These are phyloP conservation scores for Camelina laxa DNA, from an alignment of 345 rosid species.

Conservation along the genomic window DNA sequence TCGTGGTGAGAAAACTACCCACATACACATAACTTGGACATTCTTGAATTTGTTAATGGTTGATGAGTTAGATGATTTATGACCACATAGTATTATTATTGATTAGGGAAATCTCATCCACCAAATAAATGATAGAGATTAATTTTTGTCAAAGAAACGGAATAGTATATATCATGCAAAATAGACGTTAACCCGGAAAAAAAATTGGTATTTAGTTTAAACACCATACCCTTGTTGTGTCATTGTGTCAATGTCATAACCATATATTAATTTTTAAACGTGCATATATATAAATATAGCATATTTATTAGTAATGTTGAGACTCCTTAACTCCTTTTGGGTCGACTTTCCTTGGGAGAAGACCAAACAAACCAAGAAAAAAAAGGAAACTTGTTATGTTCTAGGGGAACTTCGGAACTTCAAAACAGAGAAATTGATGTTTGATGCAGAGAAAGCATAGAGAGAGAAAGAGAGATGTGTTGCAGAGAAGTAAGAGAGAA, in stretches of 20 bases:
- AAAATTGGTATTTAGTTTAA: neutral
- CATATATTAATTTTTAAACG: neutral
- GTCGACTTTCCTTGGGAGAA: too few relatives aligned
- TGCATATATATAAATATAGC: too few relatives aligned
- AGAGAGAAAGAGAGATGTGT: too few relatives aligned
- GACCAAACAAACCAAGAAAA: too few relatives aligned
- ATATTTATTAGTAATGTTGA: too few relatives aligned
- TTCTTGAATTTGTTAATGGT: constrained; percentile 4
- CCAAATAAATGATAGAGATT: neutral
- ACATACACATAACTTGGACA: constrained; percentile 2
- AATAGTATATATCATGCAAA: neutral
- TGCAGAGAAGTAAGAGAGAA: too few relatives aligned
- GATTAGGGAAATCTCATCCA: neutral
- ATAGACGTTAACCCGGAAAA: neutral
- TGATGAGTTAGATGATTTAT: neutral
- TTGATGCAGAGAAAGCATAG: too few relatives aligned
- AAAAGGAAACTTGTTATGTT: too few relatives aligned
- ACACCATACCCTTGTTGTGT: neutral
- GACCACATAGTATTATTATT: neutral
- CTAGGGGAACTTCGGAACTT: too few relatives aligned
- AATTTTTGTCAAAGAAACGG: neutral
- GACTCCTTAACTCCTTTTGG: too few relatives aligned
- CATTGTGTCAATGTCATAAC: neutral
- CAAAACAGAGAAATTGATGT: too few relatives aligned
- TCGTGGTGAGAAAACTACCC: constrained; percentile 1